Evolutionary conservation across 192 early-diverging fungal species (phyloP).

Genomic region (Geranomyces variabilis): DNA sequence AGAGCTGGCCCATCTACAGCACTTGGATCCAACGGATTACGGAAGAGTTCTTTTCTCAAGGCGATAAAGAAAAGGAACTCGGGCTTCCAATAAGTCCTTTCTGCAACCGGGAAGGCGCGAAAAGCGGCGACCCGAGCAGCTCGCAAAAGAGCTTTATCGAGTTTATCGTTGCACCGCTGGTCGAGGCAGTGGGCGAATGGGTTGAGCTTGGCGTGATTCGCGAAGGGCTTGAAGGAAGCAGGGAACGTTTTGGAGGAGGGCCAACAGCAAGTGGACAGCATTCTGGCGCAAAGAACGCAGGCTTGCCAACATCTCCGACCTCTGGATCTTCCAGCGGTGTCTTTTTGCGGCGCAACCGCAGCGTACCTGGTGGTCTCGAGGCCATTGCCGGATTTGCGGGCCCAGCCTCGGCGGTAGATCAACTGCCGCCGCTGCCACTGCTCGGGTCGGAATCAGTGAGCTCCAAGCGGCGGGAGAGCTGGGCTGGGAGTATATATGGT

Average conservation of each 20-base stretch:
- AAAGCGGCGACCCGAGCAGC: conserved; percentile 36
- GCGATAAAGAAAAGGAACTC: conserved; percentile 54
- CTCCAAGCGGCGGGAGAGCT: conserved; percentile 20
- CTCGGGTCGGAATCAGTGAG: background rate
- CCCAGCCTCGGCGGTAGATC: background rate
- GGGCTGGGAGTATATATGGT: conserved; percentile 28
- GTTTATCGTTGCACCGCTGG: conserved; percentile 58
- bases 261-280: background rate
- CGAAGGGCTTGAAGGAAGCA: conserved; percentile 39
- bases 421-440: conserved; percentile 15
- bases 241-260: conserved; percentile 28
- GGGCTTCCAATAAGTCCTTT: conserved; percentile 63
- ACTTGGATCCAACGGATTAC: conserved; percentile 59
- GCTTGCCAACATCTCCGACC: background rate
- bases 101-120: conserved; percentile 55
- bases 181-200: conserved; percentile 52
- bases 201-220: conserved; percentile 39
- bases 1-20: conserved; percentile 49
- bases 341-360: conserved; percentile 15
- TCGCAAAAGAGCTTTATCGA: conserved; percentile 58
- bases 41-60: conserved; percentile 58
- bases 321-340: conserved; percentile 8
- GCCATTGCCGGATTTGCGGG: conserved; percentile 2
- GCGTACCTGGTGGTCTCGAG: conserved; percentile 10
- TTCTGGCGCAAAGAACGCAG: background rate